Evolutionary conservation across 2,329 filamentous ascomycete genomes (phyloP).

Genomic region (Monilinia aucupariae): DNA sequence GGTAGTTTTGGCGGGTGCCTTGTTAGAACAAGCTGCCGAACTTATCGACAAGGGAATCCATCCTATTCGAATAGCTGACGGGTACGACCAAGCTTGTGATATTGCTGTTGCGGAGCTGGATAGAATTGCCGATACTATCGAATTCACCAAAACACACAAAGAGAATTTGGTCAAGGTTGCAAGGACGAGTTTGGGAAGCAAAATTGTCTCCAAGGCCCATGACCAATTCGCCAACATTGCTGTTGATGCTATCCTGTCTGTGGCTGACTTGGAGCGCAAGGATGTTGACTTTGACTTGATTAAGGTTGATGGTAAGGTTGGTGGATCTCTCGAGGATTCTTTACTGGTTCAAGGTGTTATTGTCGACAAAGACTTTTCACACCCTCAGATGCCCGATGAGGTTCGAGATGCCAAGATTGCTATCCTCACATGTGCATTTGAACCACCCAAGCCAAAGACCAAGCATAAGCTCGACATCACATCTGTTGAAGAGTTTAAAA

Average conservation of each 20-base stretch:
- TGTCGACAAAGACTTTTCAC: constrained; percentile 98
- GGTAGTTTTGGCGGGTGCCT: constrained; percentile 87
- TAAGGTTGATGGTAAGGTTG: constrained; percentile 98
- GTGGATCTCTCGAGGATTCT: constrained; percentile 86
- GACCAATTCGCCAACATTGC: constrained; percentile 98
- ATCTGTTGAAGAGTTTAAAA: constrained; percentile 96
- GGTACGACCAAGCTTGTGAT: constrained; percentile 96
- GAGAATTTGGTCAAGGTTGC: constrained; percentile 90
- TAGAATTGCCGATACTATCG: constrained; percentile 83
- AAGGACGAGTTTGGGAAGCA: constrained; percentile 92
- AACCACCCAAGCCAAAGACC: constrained; percentile 98
- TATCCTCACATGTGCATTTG: constrained; percentile 95
- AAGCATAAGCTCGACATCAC: constrained; percentile 99
- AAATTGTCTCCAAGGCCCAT: constrained; percentile 98
- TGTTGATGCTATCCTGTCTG: constrained; percentile 92
- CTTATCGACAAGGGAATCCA: constrained; percentile 99
- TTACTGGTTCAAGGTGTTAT: constrained; percentile 96
- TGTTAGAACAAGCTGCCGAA: constrained; percentile 93
- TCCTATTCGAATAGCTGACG: constrained; percentile 96
- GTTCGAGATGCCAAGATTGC: constrained; percentile 94
- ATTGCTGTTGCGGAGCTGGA: constrained; percentile 91
- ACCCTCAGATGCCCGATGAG: constrained; percentile 97
- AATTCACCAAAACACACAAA: constrained; percentile 75
- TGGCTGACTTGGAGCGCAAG: constrained; percentile 90
- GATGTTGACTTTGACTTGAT: constrained; percentile 99